A percentile compares a stretch with the other conserved stretches of the same genome.
Conservation (phyloP, 257 asterid genomes). For the Sherardia arvensis region DNA sequence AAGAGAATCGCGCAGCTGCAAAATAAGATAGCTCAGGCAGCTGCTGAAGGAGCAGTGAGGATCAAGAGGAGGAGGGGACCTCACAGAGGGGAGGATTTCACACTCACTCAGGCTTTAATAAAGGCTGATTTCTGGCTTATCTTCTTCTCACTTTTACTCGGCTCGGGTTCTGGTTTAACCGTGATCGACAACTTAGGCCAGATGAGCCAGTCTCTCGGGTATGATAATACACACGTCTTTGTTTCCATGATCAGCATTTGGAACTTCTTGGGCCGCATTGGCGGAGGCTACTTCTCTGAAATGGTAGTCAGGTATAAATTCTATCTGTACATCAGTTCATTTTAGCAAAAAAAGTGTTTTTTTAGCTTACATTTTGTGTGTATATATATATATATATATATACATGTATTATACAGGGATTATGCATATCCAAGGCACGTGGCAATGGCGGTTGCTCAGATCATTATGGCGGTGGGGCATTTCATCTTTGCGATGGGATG, state of each 20-base stretch:
- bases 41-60: constrained; percentile 50
- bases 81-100: constrained; percentile 47
- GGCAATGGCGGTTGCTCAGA: constrained; percentile 76
- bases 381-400: no score
- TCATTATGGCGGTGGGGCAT: constrained; percentile 71
- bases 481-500: constrained; percentile 85
- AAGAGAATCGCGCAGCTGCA: constrained; percentile 37
- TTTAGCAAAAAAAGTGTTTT: no score
- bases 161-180: constrained; percentile 50
- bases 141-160: constrained; percentile 40
- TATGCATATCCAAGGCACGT: constrained; percentile 77
- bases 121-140: constrained; percentile 50
- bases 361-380: no score
- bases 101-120: constrained; percentile 37
- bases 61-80: constrained; percentile 43
- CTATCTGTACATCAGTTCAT: no score
- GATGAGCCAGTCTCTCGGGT: constrained; percentile 48
- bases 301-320: constrained; percentile 32
- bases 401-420: no score
- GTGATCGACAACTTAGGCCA: constrained; percentile 51
- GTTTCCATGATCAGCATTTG: constrained; percentile 56
- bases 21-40: constrained; percentile 37
- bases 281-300: constrained; percentile 53
- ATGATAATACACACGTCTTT: constrained; percentile 38
- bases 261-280: constrained; percentile 50